Evolutionary conservation across 2,329 filamentous ascomycete genomes (phyloP).

Genomic region (Colletotrichum tofieldiae): DNA sequence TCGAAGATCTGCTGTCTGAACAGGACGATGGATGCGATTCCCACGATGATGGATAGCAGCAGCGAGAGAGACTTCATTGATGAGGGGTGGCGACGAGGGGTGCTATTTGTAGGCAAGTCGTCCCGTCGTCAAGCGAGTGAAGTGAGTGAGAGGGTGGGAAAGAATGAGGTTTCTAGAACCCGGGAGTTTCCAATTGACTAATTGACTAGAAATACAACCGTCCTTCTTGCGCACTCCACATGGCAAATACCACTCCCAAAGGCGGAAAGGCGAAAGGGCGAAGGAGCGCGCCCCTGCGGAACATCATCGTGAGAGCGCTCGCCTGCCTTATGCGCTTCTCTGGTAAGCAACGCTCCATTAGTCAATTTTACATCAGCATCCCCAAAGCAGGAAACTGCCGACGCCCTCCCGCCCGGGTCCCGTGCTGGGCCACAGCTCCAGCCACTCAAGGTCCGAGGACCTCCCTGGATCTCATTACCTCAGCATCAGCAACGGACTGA

Average conservation of each 20-base stretch:
- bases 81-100: slow-evolving; percentile 2
- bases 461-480: not conserved
- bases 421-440: slow-evolving; percentile 1
- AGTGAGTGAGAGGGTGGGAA: not conserved
- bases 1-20: slow-evolving; percentile 47
- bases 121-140: not conserved
- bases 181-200: slow-evolving; percentile 1
- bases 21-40: slow-evolving; percentile 49
- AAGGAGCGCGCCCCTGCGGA: not conserved
- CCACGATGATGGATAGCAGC: slow-evolving; percentile 50
- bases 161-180: slow-evolving; percentile 9
- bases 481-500: not conserved
- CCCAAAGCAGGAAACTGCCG: slow-evolving; percentile 6
- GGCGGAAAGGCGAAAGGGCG: not conserved
- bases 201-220: not conserved
- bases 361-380: slow-evolving; percentile 51
- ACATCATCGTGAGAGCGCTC: slow-evolving; percentile 16
- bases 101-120: slow-evolving; percentile 25
- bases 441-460: not conserved
- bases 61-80: slow-evolving; percentile 52
- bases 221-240: slow-evolving; percentile 1
- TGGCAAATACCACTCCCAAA: not conserved
- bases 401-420: not conserved
- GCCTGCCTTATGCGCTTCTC: slow-evolving; percentile 22
- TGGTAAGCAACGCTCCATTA: slow-evolving; percentile 45